Evolutionary conservation across 768 basidiomycete species (phyloP).

Genomic region (Russula sp.): DNA sequence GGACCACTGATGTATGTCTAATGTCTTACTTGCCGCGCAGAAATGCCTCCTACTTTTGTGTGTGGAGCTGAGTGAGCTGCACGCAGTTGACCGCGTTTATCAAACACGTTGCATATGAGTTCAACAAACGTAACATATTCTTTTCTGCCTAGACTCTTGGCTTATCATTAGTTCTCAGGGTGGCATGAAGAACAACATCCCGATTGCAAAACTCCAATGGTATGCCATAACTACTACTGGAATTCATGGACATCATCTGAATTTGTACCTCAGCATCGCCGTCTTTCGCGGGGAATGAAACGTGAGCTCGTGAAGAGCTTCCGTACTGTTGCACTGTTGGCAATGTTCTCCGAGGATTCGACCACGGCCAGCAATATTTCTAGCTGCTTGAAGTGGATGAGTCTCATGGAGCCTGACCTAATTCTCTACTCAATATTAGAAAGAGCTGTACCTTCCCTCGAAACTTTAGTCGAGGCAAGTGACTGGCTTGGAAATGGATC

Average conservation of each 20-base stretch:
- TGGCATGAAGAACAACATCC: constrained; percentile 73
- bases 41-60: not conserved
- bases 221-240: constrained; percentile 25
- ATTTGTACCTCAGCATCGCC: constrained; percentile 45
- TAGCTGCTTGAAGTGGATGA: constrained; percentile 75
- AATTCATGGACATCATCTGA: not conserved
- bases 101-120: constrained; percentile 76
- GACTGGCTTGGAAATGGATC: not conserved
- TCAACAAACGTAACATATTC: constrained; percentile 57
- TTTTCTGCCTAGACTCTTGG: not conserved
- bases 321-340: constrained; percentile 74
- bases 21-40: constrained; percentile 24
- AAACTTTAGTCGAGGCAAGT: constrained; percentile 75
- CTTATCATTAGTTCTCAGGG: constrained; percentile 32
- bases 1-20: constrained; percentile 59
- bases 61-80: not conserved
- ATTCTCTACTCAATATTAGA: constrained; percentile 77
- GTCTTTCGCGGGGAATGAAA: constrained; percentile 71
- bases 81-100: constrained; percentile 73
- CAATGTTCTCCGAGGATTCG: constrained; percentile 83
- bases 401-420: constrained; percentile 78
- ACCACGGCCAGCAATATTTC: constrained; percentile 70
- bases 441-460: constrained; percentile 78
- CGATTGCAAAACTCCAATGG: constrained; percentile 73
- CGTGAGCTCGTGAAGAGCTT: constrained; percentile 78